Percentiles rank a stretch among this genome's conserved stretches.
phyloP scores from a whole-genome alignment of 73 alveolate genomes.

The Paraurostyla sp. region DNA sequence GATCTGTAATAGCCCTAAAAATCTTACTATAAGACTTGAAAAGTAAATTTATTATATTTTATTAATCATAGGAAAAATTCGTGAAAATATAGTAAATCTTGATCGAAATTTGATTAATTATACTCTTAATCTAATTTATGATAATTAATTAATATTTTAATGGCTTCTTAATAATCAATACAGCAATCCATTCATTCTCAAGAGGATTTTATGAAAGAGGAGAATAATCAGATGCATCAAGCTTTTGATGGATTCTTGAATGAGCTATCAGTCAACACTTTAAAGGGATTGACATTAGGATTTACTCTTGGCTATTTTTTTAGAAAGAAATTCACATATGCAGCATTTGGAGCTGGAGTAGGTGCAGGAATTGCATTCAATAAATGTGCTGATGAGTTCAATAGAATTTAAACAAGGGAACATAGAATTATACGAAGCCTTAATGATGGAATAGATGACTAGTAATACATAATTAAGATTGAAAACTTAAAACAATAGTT shows the following conservation, averaged over 20 bases:
- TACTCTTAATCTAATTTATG: background rate
- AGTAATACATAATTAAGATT: background rate
- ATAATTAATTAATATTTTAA: no score
- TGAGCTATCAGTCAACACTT: background rate
- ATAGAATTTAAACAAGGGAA: conserved; percentile 39
- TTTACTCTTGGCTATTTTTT: conserved; percentile 1
- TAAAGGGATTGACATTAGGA: background rate
- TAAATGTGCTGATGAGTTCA: conserved; percentile 18
- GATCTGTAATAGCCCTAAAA: conserved; percentile 78
- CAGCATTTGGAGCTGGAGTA: conserved; percentile 38
- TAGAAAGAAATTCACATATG: conserved; percentile 3
- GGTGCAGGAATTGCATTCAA: conserved; percentile 52
- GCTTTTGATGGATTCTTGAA: conserved; percentile 23
- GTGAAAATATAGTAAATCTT: background rate
- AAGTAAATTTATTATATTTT: conserved; percentile 35
- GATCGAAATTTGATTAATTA: no score
- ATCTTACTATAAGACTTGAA: conserved; percentile 88
- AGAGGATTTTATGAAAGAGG: background rate
- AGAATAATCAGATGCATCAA: background rate
- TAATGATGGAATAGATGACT: background rate
- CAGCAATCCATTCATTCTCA: conserved; percentile 13
- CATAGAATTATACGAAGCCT: background rate
- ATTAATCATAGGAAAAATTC: background rate
- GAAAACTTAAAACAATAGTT: background rate
- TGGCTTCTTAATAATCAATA: no score